Evolutionary conservation across 176 grass and related monocot genomes (phyloP).

Genomic region (Oryza coarctata): DNA sequence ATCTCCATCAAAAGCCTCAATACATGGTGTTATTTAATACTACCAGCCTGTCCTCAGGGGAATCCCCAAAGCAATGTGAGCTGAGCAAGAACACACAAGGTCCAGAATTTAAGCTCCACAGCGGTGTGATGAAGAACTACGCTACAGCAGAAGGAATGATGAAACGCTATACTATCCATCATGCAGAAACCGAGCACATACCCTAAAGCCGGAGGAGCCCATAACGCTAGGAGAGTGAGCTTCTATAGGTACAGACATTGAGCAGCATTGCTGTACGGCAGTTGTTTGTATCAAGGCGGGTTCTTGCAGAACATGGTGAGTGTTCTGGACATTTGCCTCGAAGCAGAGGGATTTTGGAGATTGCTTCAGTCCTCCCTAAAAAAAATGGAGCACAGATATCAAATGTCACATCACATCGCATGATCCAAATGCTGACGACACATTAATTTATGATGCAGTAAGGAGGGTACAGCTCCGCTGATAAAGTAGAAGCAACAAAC

Average conservation of each 20-base stretch:
- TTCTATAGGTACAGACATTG: slow-evolving; percentile 14
- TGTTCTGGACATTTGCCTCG: slow-evolving; percentile 16
- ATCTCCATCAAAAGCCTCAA: slow-evolving; percentile 36
- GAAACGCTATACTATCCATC: slow-evolving; percentile 3
- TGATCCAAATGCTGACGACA: not conserved
- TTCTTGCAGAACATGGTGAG: slow-evolving; percentile 1
- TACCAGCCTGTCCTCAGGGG: slow-evolving; percentile 12
- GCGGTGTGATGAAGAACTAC: not conserved
- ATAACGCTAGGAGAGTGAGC: slow-evolving; percentile 18
- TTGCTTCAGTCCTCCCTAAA: slow-evolving; percentile 51
- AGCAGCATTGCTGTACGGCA: slow-evolving; percentile 39
- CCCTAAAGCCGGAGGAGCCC: slow-evolving; percentile 17
- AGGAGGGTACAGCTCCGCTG: not conserved
- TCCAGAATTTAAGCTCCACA: slow-evolving; percentile 30
- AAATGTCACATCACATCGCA: not conserved
- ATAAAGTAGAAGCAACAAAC: not conserved
- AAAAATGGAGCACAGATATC: not conserved
- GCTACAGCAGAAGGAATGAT: slow-evolving; percentile 7
- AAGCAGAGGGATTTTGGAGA: not conserved
- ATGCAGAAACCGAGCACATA: slow-evolving; percentile 13
- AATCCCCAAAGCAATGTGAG: slow-evolving; percentile 27
- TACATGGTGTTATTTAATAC: slow-evolving; percentile 37
- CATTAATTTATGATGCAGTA: slow-evolving; percentile 11
- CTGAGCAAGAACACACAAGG: slow-evolving; percentile 28
- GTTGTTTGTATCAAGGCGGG: slow-evolving; percentile 12